Conservation (phyloP, 1,284 basidiomycete species). For the Gymnopus androsaceus region DNA sequence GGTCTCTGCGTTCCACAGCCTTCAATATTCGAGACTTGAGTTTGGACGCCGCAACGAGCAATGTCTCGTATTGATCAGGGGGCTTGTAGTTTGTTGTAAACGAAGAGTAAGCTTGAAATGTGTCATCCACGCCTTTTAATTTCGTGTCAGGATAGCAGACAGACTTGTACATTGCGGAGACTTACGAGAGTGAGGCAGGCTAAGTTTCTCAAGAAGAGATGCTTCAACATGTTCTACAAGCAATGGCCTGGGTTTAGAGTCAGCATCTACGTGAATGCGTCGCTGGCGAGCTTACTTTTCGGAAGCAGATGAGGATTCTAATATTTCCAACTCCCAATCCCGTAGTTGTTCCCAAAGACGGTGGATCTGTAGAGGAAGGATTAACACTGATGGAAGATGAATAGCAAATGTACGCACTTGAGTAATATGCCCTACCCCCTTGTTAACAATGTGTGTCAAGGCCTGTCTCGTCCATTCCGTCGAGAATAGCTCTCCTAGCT, state of each 20-base stretch:
- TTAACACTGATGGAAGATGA: constrained; percentile 8
- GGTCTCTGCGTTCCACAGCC: constrained; percentile 63
- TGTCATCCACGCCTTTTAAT: constrained; percentile 66
- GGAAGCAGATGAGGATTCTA: constrained; percentile 46
- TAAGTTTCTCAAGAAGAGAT: constrained; percentile 57
- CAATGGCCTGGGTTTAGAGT: constrained; percentile 30
- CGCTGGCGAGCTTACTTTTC: constrained; percentile 45
- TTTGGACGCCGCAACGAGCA: constrained; percentile 78
- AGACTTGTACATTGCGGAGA: constrained; percentile 4
- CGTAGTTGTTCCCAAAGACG: constrained; percentile 70
- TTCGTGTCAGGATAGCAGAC: constrained; percentile 4
- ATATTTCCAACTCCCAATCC: constrained; percentile 73
- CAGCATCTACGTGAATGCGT: background rate
- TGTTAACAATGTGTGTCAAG: constrained; percentile 56
- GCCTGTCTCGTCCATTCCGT: constrained; percentile 60
- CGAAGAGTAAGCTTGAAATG: constrained; percentile 81
- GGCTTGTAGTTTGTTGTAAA: constrained; percentile 81
- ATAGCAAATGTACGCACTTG: constrained; percentile 41
- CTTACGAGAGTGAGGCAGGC: constrained; percentile 71
- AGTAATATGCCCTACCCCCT: constrained; percentile 61
- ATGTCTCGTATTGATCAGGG: constrained; percentile 73
- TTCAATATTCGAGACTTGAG: constrained; percentile 60
- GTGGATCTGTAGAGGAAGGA: constrained; percentile 53
- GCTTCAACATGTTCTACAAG: constrained; percentile 49
- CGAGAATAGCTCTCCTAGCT: constrained; percentile 55